A percentile compares a stretch with the other conserved stretches of the same genome.
Evolutionary conservation across 345 rosid genomes (phyloP).

Genomic region (Eucalyptus decipiens): DNA sequence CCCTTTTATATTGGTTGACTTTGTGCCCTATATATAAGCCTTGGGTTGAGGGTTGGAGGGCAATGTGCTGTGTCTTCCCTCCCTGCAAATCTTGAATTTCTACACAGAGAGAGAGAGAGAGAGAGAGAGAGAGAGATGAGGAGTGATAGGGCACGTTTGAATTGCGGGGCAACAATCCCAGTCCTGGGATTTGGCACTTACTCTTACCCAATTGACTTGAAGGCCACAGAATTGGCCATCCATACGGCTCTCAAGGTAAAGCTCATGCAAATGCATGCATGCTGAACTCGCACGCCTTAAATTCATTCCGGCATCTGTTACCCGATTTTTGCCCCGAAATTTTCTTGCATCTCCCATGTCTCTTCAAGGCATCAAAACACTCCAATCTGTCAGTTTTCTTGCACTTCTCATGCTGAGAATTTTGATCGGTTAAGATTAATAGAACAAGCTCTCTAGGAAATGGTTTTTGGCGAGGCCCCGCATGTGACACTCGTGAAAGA

Average conservation of each 20-base stretch:
- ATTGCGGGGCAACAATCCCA: conserved; percentile 54
- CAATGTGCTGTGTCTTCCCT: neutral
- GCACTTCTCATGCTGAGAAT: neutral
- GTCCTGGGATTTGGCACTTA: conserved; percentile 75
- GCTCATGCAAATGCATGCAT: neutral
- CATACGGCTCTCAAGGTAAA: conserved; percentile 61
- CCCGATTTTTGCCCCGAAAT: neutral
- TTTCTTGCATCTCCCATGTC: neutral
- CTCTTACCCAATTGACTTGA: conserved; percentile 24
- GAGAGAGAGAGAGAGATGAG: conserved; percentile 20
- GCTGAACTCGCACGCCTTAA: neutral
- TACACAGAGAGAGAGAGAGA: neutral
- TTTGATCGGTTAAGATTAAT: neutral
- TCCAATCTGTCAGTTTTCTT: neutral
- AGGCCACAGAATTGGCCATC: conserved; percentile 45
- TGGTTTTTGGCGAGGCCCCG: neutral
- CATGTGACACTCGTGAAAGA: neutral
- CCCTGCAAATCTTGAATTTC: neutral
- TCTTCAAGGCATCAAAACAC: neutral
- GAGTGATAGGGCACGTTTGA: conserved; percentile 34
- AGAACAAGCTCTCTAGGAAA: neutral
- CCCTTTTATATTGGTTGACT: conserved; percentile 26
- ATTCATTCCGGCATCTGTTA: neutral
- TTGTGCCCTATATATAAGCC: conserved; percentile 2
- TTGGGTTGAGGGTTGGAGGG: neutral